Percentiles rank a stretch among this genome's conserved stretches.
These are phyloP conservation scores for Chrysoporthe cubensis DNA, from an alignment of 2,329 filamentous ascomycete genomes.

Conservation along the genomic window DNA sequence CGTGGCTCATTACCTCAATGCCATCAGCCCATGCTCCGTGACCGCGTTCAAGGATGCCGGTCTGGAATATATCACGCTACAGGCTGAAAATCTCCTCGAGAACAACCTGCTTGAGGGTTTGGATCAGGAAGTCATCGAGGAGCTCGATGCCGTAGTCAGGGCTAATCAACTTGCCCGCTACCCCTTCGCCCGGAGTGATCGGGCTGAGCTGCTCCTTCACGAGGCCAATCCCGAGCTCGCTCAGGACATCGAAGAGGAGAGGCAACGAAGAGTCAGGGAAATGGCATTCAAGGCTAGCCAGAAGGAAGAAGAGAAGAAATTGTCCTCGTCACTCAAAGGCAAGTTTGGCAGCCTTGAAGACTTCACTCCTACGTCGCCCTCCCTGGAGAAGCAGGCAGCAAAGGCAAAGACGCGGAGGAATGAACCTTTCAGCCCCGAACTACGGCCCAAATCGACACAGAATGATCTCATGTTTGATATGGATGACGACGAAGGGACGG, in stretches of 20 bases:
- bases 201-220: slow-evolving; percentile 67
- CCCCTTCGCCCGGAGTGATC: slow-evolving; percentile 77
- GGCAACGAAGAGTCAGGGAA: slow-evolving; percentile 72
- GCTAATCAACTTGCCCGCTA: slow-evolving; percentile 80
- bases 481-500: slow-evolving; percentile 71
- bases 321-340: slow-evolving; percentile 62
- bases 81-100: slow-evolving; percentile 89
- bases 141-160: slow-evolving; percentile 79
- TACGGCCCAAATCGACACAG: slow-evolving; percentile 70
- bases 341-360: slow-evolving; percentile 71
- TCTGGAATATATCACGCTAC: slow-evolving; percentile 88
- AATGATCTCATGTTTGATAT: slow-evolving; percentile 90
- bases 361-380: slow-evolving; percentile 44
- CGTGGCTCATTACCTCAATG: slow-evolving; percentile 82
- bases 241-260: slow-evolving; percentile 69
- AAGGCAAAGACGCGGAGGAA: slow-evolving; percentile 54
- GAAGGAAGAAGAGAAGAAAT: slow-evolving; percentile 67
- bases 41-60: slow-evolving; percentile 85
- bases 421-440: slow-evolving; percentile 65
- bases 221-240: slow-evolving; percentile 67
- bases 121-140: slow-evolving; percentile 78
- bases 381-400: slow-evolving; percentile 49
- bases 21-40: slow-evolving; percentile 81
- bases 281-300: slow-evolving; percentile 70
- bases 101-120: slow-evolving; percentile 86